Evolutionary conservation across 1,284 basidiomycete genomes (phyloP), one percentile per base, ranked within the genome.

Genomic region (Boletellus dicymbophilus): DNA sequence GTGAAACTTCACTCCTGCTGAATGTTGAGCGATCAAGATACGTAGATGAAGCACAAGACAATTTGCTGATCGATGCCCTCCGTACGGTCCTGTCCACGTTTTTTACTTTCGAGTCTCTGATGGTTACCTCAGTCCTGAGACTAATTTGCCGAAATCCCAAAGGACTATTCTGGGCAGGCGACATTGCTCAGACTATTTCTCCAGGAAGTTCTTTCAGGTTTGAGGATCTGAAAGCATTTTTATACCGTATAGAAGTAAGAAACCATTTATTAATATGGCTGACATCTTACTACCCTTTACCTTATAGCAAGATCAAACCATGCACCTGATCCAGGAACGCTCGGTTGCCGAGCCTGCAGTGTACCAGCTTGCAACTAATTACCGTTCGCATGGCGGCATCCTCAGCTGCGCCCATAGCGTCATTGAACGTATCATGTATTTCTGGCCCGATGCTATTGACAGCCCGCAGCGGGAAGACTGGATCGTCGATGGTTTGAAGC

Each of bases 111-210:
- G n/a, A n/a, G n/a, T n/a, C n/a, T n/a, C n/a, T n/a, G n/a, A n/a
- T n/a, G n/a, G n/a, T n/a, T n/a, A n/a, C n/a, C n/a, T n/a, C n/a
- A n/a, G n/a, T n/a, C n/a, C n/a, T n/a, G n/a, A n/a, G n/a, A n/a
- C n/a, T n/a, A n/a, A n/a, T n/a, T n/a, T n/a, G n/a, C n/a, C 66
- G 65, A 12, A 88, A 89, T 58, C 76, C 80, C 0, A 70, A 84
- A 44, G 88, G 88, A 0, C 67, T 87, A 18, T 88, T 89, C 58
- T 90, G 84, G 84, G 88, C 87, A 0, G 88, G 88, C 0, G 87
- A 90, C 58, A 90, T 88, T 0, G 87, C 88, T 0, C 88, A 90
- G 56, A 85, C 86, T 0, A 89, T 90, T 18, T 82, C 83, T 0
- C 75, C 79, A 3, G 88, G 87, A 0, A 87, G 84, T 49, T 79